These are phyloP conservation scores for Exserohilum turcica DNA, from an alignment of 2,329 filamentous ascomycete genomes.

Conservation along the genomic window DNA sequence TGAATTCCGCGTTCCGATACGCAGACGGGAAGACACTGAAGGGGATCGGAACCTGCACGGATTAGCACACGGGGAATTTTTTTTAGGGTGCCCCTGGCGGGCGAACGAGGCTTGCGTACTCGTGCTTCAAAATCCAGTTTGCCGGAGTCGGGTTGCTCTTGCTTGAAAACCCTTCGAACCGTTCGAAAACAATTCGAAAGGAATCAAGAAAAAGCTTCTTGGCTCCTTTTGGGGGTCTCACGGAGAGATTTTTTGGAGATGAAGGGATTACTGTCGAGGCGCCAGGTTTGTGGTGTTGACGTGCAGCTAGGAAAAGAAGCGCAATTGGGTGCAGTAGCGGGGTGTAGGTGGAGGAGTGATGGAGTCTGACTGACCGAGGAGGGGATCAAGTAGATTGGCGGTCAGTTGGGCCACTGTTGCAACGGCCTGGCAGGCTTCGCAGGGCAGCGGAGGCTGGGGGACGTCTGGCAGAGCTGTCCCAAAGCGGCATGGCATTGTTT, in stretches of 20 bases:
- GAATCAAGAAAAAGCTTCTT: constrained; percentile 66
- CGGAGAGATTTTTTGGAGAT: constrained; percentile 29
- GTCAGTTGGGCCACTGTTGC: constrained; percentile 36
- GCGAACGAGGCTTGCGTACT: constrained; percentile 59
- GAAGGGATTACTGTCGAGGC: constrained; percentile 25
- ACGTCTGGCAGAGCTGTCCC: constrained; percentile 31
- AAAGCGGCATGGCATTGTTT: constrained; percentile 28
- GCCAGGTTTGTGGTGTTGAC: constrained; percentile 42
- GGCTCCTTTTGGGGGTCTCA: constrained; percentile 48
- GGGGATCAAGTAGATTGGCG: constrained; percentile 44
- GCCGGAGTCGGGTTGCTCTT: constrained; percentile 78
- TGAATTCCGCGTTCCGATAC: constrained; percentile 70
- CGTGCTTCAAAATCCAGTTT: constrained; percentile 99
- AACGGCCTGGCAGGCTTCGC: constrained; percentile 28
- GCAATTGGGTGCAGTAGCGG: constrained; percentile 49
- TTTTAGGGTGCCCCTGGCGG: background rate
- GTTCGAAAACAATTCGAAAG: constrained; percentile 62
- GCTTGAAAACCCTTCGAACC: constrained; percentile 70
- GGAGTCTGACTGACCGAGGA: constrained; percentile 38
- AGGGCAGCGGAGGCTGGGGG: constrained; percentile 27
- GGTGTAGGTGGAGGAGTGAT: constrained; percentile 44
- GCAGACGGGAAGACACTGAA: constrained; percentile 99
- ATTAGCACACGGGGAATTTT: constrained; percentile 25
- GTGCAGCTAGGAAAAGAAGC: constrained; percentile 36
- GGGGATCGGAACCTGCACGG: constrained; percentile 70